Conservation (phyloP, 345 rosid genomes). For the Angophora floribunda region DNA sequence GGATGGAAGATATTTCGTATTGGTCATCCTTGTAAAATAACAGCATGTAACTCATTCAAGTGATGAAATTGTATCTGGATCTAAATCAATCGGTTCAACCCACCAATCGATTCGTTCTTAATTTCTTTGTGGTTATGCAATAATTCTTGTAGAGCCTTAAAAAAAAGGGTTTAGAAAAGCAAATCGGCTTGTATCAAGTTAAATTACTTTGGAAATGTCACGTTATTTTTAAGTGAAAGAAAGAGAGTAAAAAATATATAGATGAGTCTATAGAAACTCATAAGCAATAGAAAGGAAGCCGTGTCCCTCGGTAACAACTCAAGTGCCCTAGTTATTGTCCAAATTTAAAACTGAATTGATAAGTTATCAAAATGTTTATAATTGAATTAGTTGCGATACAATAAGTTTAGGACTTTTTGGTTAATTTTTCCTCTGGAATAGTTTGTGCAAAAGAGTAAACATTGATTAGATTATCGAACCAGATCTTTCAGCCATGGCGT, state of each 20-base stretch:
- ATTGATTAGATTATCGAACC: background rate
- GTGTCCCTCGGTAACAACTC: background rate
- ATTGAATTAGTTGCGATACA: rapidly evolving
- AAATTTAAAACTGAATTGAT: background rate
- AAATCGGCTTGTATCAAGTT: background rate
- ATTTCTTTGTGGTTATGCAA: background rate
- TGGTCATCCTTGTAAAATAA: background rate
- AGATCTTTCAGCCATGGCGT: background rate
- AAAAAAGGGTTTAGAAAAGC: background rate
- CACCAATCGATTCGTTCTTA: background rate
- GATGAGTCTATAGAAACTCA: background rate
- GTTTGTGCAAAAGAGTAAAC: background rate
- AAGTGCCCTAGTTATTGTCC: rapidly evolving
- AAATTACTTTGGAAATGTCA: background rate
- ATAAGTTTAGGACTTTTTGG: rapidly evolving
- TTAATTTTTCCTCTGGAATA: rapidly evolving
- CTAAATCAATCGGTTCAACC: background rate
- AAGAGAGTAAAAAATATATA: background rate
- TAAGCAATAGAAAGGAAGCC: background rate
- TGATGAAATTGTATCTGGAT: background rate
- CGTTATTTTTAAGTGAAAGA: background rate
- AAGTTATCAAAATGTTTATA: too few relatives aligned
- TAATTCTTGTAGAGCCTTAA: background rate
- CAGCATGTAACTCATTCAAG: background rate
- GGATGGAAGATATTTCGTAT: background rate